Percentiles rank a stretch among this genome's conserved stretches.
Evolutionary conservation across 441 rosid genomes (phyloP).

Genomic region (Gossypium lobatum): DNA sequence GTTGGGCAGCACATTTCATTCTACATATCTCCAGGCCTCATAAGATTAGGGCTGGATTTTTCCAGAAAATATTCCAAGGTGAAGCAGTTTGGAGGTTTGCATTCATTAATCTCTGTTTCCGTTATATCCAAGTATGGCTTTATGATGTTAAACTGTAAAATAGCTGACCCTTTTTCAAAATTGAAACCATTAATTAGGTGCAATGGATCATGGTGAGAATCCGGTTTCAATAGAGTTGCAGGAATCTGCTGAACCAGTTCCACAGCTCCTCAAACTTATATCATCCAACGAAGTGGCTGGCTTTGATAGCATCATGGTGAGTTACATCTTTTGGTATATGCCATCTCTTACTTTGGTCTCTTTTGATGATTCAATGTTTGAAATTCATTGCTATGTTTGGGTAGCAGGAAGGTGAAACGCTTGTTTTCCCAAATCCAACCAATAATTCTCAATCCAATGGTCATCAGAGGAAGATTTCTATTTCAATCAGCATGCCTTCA

Average conservation of each 20-base stretch:
- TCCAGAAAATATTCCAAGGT: background rate
- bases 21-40: background rate
- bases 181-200: background rate
- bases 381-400: background rate
- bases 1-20: background rate
- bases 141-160: background rate
- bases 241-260: constrained; percentile 23
- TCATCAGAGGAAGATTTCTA: constrained; percentile 24
- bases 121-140: background rate
- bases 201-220: constrained; percentile 26
- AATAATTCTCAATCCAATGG: background rate
- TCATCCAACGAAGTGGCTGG: constrained; percentile 33
- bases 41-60: background rate
- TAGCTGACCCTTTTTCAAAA: background rate
- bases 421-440: constrained; percentile 5
- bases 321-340: background rate
- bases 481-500: constrained; percentile 56
- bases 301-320: constrained; percentile 25
- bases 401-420: constrained; percentile 10
- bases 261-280: constrained; percentile 33
- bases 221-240: constrained; percentile 14
- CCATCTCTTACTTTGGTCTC: background rate
- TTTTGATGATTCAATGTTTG: background rate
- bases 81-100: background rate
- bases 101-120: background rate